Evolutionary conservation across 2,329 filamentous ascomycete species (phyloP), one percentile per base, ranked within the genome.

Genomic region (Conoideocrella luteorostrata): DNA sequence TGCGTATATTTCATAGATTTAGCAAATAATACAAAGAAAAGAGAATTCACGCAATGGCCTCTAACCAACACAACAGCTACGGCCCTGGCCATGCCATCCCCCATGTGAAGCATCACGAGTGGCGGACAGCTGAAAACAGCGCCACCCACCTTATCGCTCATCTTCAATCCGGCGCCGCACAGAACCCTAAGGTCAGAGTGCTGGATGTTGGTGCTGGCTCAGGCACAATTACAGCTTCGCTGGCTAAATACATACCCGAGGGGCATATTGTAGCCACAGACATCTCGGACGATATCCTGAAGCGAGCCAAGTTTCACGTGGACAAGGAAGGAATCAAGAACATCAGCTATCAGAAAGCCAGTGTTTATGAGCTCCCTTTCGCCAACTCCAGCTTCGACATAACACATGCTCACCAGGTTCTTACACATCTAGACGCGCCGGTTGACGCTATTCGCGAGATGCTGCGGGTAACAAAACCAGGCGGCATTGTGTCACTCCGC

Each of bases 131-230:
- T 4, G 61, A 69, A 22, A 63, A 64, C 22, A 67, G 66, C 44
- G 70, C 69, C 4, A 54, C 56, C n/a, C 66, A 70, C 51, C 56
- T 74, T 1, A 44, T 74, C 1, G 65, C 67, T 1, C 55, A 65
- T 41, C 59, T 75, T 30, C 40, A 53, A 17, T 24, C 50, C 13
- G 45, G 51, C 13, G 53, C 23, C 1, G 41, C 41, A 10, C 37
- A 41, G 1, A 63, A 65, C n/a, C 55, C 61, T 5, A 49, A 57
- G 0, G 55, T 68, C 36, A 56, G 53, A 23, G 56, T 75, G 18
- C 62, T 75, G 29, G 72, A 75, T 40, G 63, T 74, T 9, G 72
- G 72, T 33, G 70, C 70, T 44, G 72, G 72, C 0, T 69, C 72
- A 1, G 72, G 71, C 3, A 72, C 67, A 23, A 74, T 76, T 52